Conservation (phyloP, 305 asterid species). For the Fraxinus sp. region DNA sequence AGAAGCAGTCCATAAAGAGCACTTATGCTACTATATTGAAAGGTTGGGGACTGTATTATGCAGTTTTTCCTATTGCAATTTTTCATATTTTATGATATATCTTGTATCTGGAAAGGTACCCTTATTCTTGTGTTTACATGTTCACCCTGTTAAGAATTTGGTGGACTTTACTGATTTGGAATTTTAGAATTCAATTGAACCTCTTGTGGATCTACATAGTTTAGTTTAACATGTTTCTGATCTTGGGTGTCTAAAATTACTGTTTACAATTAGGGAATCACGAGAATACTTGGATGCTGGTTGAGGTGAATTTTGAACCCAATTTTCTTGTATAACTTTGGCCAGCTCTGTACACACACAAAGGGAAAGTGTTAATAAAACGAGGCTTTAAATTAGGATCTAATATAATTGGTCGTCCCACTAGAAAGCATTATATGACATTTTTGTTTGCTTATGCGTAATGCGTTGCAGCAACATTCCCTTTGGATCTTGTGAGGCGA, state of each 20-base stretch:
- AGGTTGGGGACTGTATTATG: neutral
- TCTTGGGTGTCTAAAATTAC: neutral
- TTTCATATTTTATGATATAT: neutral
- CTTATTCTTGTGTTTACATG: neutral
- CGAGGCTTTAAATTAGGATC: neutral
- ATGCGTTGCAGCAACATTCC: constrained; percentile 55
- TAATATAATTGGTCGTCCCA: neutral
- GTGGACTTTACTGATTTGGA: neutral
- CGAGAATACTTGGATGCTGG: neutral
- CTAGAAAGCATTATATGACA: neutral
- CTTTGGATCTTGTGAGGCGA: constrained; percentile 72
- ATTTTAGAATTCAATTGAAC: neutral
- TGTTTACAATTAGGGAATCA: neutral
- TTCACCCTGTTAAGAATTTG: neutral
- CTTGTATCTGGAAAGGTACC: neutral
- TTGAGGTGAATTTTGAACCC: neutral
- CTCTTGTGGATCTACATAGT: neutral
- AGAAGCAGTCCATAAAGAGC: neutral
- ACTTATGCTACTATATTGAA: neutral
- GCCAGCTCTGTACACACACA: neutral
- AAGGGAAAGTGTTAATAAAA: neutral
- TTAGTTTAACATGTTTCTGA: neutral
- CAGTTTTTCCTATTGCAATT: neutral
- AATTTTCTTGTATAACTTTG: neutral
- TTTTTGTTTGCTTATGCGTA: neutral